phyloP scores from a whole-genome alignment of 1,139 yeast species.

The Debaryomyces singareniensis region DNA sequence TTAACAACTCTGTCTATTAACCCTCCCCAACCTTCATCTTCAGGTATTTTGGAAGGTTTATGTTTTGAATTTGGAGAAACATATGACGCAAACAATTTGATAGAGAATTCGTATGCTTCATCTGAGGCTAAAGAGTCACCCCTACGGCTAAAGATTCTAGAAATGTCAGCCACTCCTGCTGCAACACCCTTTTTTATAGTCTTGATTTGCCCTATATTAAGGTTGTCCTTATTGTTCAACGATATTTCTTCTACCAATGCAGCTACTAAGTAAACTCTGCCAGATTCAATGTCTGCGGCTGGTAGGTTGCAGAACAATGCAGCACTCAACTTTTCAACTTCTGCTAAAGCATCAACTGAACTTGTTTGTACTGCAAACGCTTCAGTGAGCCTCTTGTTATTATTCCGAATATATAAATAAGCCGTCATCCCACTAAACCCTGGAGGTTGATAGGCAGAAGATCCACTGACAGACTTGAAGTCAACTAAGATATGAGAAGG shows the following conservation, averaged over 20 bases:
- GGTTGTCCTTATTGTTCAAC: slow-evolving; percentile 8
- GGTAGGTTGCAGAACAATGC: slow-evolving; percentile 79
- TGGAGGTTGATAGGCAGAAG: slow-evolving; percentile 55
- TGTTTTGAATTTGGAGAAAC: slow-evolving; percentile 29
- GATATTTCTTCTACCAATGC: slow-evolving; percentile 57
- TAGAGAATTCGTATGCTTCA: slow-evolving; percentile 63
- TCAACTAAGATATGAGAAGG: slow-evolving; percentile 80
- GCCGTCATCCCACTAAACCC: slow-evolving; percentile 72
- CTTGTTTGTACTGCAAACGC: slow-evolving; percentile 67
- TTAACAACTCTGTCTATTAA: slow-evolving; percentile 70
- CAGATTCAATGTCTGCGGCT: slow-evolving; percentile 55
- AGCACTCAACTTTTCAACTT: slow-evolving; percentile 65
- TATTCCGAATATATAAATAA: slow-evolving; percentile 64
- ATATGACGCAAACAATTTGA: slow-evolving; percentile 69
- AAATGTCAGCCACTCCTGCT: slow-evolving; percentile 83
- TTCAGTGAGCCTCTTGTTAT: slow-evolving; percentile 65
- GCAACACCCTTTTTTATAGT: slow-evolving; percentile 74
- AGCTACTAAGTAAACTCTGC: slow-evolving; percentile 63
- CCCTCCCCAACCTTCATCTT: slow-evolving; percentile 87
- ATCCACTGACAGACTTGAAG: slow-evolving; percentile 64
- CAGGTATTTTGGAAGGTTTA: slow-evolving; percentile 14
- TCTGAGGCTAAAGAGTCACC: slow-evolving; percentile 56
- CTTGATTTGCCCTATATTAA: slow-evolving; percentile 17
- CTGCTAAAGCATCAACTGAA: slow-evolving; percentile 51
- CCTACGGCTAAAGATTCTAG: slow-evolving; percentile 67